These are phyloP conservation scores for Pyrenochaeta sp. DNA, from an alignment of 2,329 filamentous ascomycete species.

Conservation along the genomic window DNA sequence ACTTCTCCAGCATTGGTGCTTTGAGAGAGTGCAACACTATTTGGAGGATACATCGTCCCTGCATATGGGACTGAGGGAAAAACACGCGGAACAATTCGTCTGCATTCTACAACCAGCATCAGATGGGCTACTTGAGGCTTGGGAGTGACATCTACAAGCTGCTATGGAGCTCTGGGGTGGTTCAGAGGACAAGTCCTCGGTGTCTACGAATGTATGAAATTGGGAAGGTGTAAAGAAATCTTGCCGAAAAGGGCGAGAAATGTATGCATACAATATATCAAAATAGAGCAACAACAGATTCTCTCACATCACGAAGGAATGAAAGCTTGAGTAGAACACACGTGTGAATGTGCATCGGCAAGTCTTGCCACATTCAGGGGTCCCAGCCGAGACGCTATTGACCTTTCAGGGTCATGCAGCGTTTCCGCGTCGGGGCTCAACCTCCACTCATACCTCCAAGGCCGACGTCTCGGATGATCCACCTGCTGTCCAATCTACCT, in stretches of 20 bases:
- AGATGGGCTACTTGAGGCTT: not conserved
- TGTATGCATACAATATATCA: not conserved
- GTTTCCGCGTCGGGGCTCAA: constrained; percentile 23
- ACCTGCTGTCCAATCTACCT: constrained; percentile 31
- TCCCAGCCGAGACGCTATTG: constrained; percentile 27
- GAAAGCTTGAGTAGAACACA: constrained; percentile 13
- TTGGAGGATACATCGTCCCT: too few species aligned
- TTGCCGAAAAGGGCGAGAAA: not conserved
- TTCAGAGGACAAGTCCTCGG: too few species aligned
- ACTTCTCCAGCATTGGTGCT: too few species aligned
- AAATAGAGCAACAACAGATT: not conserved
- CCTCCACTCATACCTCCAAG: constrained; percentile 35
- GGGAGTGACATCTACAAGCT: not conserved
- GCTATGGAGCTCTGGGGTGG: not conserved
- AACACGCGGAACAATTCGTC: too few species aligned
- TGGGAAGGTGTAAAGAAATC: not conserved
- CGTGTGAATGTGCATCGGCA: constrained; percentile 23
- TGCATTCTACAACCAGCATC: too few species aligned
- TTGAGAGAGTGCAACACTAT: too few species aligned
- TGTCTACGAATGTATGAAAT: not conserved
- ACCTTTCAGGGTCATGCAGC: constrained; percentile 5
- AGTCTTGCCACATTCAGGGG: constrained; percentile 22
- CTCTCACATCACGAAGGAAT: constrained; percentile 13
- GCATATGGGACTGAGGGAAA: too few species aligned
- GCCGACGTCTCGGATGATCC: constrained; percentile 21